A percentile compares a stretch with the other conserved stretches of the same genome.
phyloP scores from a whole-genome alignment of 2,329 filamentous ascomycete species.

The Sporothrix pseudoabietina region DNA sequence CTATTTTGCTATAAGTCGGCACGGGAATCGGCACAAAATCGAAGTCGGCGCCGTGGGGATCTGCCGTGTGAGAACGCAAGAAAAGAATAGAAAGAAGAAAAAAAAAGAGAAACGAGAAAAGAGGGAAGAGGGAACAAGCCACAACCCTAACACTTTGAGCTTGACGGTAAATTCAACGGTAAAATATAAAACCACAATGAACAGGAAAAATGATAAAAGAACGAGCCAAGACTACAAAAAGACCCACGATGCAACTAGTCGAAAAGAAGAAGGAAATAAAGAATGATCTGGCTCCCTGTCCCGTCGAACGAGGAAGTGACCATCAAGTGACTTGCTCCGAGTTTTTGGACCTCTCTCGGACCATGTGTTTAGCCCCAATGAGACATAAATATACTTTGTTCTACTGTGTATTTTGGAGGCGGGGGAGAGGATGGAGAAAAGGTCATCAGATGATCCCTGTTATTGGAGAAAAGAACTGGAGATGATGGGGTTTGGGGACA shows the following conservation, averaged over 20 bases:
- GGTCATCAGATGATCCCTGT: conserved; percentile 7
- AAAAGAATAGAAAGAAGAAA: no score
- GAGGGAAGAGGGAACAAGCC: neutral
- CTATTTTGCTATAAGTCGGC: neutral
- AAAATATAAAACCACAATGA: neutral
- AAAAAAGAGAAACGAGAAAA: neutral
- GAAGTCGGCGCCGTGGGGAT: neutral
- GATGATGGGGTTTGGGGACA: neutral
- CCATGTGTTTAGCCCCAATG: neutral
- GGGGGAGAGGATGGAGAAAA: neutral
- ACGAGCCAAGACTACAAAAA: neutral
- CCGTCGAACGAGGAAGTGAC: neutral
- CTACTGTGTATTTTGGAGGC: neutral
- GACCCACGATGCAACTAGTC: neutral
- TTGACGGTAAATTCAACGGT: neutral
- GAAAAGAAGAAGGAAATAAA: neutral
- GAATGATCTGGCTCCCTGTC: neutral
- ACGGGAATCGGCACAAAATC: neutral
- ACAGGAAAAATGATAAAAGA: neutral
- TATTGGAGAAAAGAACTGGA: neutral
- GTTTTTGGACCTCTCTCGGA: neutral
- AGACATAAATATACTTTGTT: no score
- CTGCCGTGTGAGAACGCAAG: neutral
- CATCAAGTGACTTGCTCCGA: neutral
- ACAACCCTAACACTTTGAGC: neutral